These are phyloP conservation scores for Psilocybe sp. DNA, from an alignment of 768 basidiomycete species.

Conservation along the genomic window DNA sequence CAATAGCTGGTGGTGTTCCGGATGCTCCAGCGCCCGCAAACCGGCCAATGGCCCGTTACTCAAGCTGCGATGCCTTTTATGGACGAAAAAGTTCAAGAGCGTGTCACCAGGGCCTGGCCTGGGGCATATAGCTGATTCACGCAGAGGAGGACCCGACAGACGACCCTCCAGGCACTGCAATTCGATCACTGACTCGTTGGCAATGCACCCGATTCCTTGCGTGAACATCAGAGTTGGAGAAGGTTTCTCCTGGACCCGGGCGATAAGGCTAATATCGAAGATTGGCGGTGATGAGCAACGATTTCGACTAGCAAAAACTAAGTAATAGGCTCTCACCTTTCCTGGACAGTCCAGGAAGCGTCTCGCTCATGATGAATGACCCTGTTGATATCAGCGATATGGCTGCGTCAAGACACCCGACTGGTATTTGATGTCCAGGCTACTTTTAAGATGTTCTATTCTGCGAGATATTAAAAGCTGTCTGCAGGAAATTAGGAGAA, in stretches of 20 bases:
- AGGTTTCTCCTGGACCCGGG: slow-evolving; percentile 82
- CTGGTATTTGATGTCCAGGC: too few species aligned
- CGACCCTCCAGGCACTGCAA: slow-evolving; percentile 15
- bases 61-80: slow-evolving; percentile 80
- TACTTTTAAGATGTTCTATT: slow-evolving; percentile 77
- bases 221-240: slow-evolving; percentile 91
- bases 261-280: slow-evolving; percentile 66
- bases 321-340: slow-evolving; percentile 54
- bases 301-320: slow-evolving; percentile 5
- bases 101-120: slow-evolving; percentile 86
- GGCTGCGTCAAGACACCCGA: too few species aligned
- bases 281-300: slow-evolving; percentile 8
- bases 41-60: slow-evolving; percentile 68
- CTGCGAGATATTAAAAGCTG: slow-evolving; percentile 69
- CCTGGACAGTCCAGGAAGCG: slow-evolving; percentile 87
- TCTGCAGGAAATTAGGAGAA: slow-evolving; percentile 83
- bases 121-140: slow-evolving; percentile 81
- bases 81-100: slow-evolving; percentile 87
- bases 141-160: slow-evolving; percentile 45
- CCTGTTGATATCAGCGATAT: too few species aligned
- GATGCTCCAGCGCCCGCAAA: slow-evolving; percentile 13
- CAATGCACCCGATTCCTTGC: slow-evolving; percentile 83
- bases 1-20: too few species aligned
- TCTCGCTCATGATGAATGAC: too few species aligned
- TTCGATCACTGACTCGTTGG: slow-evolving; percentile 64